These are phyloP conservation scores for Crucibulum laeve DNA, from an alignment of 768 basidiomycete species.

Conservation along the genomic window DNA sequence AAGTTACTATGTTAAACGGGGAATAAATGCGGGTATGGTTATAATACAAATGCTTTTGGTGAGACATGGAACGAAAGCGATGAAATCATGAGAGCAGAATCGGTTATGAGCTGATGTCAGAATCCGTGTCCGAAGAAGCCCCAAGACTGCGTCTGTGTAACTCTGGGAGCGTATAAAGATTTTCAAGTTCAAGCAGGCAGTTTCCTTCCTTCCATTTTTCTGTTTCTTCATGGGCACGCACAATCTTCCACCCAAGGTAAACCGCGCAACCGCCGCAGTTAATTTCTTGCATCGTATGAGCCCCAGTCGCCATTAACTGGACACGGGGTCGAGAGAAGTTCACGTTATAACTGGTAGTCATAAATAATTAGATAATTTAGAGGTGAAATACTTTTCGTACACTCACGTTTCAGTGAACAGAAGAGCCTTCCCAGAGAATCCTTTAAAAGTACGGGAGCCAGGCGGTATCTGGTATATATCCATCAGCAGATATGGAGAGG, in stretches of 20 bases:
- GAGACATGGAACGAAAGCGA: too few relatives aligned
- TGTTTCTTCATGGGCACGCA: constrained; percentile 48
- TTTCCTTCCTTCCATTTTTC: constrained; percentile 64
- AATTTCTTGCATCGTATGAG: constrained; percentile 58
- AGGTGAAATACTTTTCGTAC: not conserved
- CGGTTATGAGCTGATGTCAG: constrained; percentile 22
- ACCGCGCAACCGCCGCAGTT: constrained; percentile 43
- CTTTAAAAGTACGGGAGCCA: constrained; percentile 44
- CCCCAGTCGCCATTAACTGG: constrained; percentile 60
- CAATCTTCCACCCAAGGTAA: constrained; percentile 63
- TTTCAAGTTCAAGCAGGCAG: constrained; percentile 55
- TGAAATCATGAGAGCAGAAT: too few relatives aligned
- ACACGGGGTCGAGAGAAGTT: constrained; percentile 38
- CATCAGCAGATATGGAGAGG: not conserved
- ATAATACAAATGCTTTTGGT: too few relatives aligned
- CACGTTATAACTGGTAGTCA: constrained; percentile 40
- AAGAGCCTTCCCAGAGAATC: constrained; percentile 55
- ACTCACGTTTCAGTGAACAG: constrained; percentile 54
- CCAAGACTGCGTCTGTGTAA: constrained; percentile 12
- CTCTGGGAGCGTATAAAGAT: constrained; percentile 22
- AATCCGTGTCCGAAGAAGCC: constrained; percentile 30
- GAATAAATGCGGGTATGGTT: too few relatives aligned
- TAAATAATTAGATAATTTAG: not conserved
- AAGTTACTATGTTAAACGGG: too few relatives aligned
- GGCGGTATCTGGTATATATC: constrained; percentile 31